Base-by-base conservation (phyloP, 768 basidiomycete species). In the Mrakia frigida region DNA sequence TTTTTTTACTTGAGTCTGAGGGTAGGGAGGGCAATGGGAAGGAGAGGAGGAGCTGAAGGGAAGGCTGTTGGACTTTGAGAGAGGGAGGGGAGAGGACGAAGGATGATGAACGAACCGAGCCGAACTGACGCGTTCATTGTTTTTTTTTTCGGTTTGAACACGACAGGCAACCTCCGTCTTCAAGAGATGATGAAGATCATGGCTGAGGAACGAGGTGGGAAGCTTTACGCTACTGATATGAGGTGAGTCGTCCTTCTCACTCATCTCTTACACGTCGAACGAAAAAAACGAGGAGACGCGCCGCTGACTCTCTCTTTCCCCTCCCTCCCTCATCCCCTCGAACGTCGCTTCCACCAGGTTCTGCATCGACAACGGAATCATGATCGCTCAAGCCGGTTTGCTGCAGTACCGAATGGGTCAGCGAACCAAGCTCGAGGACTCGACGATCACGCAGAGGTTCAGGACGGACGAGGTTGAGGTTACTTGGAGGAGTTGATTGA, bases 171-270 rank as follows among this genome's bases (percentile, higher is more conserved):
- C 81, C 87, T 91, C 80, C 86, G 96, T 77, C 85, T 99, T 53
- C 97, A 99, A 84, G 89, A 97, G 80, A 99, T 99, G 97, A 99
- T 99, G 97, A 91, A 90, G 25, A 89, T 94, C 77, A 99, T 99
- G 97, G 94, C 93, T 6, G 82, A 87, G 75, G 97, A 98, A 82
- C 88, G 97, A 21, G 89, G 88, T 37, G 97, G 95, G 0, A 87
- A 87, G 65, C 90, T 98, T 7, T 98, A 97, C 82, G 94, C 95
- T 6, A 98, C 92, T 0, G 96, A 99, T 82, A 95, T 98, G 83
- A 87, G 94, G 96, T 92, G 79, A 72, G 87, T 79, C 10, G 50
- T n/a, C 16, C 50, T 16, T 67, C 43, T 9, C 41, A 1, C 37
- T 61, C 70, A 46, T 56, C 31, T n/a, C 25, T 10, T 65, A 35